Percentiles rank a stretch among this genome's conserved stretches.
phyloP scores from a whole-genome alignment of 2,329 filamentous ascomycete genomes.

The Magnaporthales sp. region DNA sequence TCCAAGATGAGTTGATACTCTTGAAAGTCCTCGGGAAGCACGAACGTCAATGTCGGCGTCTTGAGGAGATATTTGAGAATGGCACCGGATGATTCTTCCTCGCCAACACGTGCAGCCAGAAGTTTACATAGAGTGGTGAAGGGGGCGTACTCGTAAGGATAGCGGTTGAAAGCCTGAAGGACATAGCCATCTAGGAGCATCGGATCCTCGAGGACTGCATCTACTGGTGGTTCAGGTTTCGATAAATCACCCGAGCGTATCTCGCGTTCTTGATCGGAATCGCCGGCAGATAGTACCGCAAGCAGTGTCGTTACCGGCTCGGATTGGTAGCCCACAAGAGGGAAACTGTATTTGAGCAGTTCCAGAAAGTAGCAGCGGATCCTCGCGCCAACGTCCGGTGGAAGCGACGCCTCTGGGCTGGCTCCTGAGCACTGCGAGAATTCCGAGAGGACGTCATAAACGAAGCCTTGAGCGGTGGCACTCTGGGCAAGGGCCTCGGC shows the following conservation, averaged over 20 bases:
- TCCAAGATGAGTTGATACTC: slow-evolving; percentile 73
- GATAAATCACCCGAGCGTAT: not conserved
- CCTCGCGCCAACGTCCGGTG: slow-evolving; percentile 49
- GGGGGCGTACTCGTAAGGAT: slow-evolving; percentile 76
- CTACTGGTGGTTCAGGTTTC: not conserved
- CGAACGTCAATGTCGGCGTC: slow-evolving; percentile 68
- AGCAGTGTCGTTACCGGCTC: slow-evolving; percentile 62
- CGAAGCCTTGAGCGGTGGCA: slow-evolving; percentile 39
- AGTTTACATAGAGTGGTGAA: slow-evolving; percentile 65
- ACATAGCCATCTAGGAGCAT: slow-evolving; percentile 52
- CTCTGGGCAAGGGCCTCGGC: slow-evolving; percentile 40
- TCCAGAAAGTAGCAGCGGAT: slow-evolving; percentile 60
- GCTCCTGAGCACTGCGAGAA: slow-evolving; percentile 41
- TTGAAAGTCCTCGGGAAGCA: slow-evolving; percentile 62
- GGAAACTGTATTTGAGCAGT: slow-evolving; percentile 58
- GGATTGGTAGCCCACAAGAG: slow-evolving; percentile 61
- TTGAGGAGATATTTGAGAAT: slow-evolving; percentile 58
- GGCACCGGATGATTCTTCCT: slow-evolving; percentile 27
- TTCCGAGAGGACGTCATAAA: slow-evolving; percentile 43
- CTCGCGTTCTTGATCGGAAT: slow-evolving; percentile 9
- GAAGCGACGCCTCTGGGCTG: slow-evolving; percentile 36
- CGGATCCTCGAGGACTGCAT: slow-evolving; percentile 41
- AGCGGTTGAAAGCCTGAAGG: slow-evolving; percentile 63
- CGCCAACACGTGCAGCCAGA: slow-evolving; percentile 43
- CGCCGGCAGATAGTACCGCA: slow-evolving; percentile 49